These are phyloP conservation scores for Fonsecaea multimorphosa DNA, from an alignment of 2,329 filamentous ascomycete species.

Conservation along the genomic window DNA sequence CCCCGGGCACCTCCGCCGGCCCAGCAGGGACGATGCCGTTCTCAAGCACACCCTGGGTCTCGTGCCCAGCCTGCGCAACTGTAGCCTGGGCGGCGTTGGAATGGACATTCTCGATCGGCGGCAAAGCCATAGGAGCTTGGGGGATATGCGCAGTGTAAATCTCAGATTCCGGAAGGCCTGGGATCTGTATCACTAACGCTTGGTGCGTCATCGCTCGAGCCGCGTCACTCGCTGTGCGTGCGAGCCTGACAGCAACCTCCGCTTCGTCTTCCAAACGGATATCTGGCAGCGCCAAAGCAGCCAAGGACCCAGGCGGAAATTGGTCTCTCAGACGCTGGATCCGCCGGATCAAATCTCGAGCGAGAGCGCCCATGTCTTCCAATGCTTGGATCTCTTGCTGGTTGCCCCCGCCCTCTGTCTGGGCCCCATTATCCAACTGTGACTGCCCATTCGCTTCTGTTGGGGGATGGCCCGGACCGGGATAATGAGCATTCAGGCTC, in stretches of 20 bases:
- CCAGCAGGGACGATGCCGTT: not conserved
- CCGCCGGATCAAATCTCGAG: constrained; percentile 35
- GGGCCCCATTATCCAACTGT: not conserved
- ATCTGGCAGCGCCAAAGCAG: constrained; percentile 37
- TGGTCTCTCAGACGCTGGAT: constrained; percentile 39
- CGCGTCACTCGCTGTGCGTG: not conserved
- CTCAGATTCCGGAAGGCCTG: not conserved
- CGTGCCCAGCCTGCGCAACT: not conserved
- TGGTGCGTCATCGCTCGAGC: not conserved
- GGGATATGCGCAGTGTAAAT: not conserved
- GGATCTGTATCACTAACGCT: constrained; percentile 3
- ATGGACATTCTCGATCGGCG: not conserved
- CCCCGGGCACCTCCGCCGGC: not conserved
- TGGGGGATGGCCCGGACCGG: constrained; percentile 8
- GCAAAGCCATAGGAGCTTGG: not conserved
- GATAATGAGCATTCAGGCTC: constrained; percentile 27
- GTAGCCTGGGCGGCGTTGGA: not conserved
- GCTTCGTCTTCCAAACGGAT: constrained; percentile 34
- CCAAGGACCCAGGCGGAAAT: constrained; percentile 36
- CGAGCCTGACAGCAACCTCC: constrained; percentile 1
- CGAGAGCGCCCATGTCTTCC: constrained; percentile 37
- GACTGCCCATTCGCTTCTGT: constrained; percentile 2
- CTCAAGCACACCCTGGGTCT: not conserved
- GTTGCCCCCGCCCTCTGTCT: not conserved
- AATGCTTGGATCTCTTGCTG: constrained; percentile 35